phyloP scores from a whole-genome alignment of 2,329 filamentous ascomycete genomes.

The Alternaria viburni region DNA sequence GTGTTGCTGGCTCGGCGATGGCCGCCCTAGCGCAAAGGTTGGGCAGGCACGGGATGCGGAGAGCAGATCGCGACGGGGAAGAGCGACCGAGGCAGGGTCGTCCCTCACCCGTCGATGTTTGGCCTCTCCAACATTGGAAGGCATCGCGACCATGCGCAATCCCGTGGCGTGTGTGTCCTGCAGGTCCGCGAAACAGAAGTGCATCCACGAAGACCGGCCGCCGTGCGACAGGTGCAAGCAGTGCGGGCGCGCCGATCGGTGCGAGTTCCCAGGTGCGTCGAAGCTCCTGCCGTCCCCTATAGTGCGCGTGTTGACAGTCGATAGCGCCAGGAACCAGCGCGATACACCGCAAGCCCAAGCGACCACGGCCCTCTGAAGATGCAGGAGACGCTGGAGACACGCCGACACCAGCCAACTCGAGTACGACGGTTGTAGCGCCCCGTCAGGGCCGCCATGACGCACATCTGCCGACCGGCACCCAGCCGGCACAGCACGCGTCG shows the following conservation, averaged over 20 bases:
- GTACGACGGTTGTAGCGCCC: slow-evolving; percentile 13
- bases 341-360: slow-evolving; percentile 48
- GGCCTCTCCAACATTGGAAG: neutral
- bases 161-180: slow-evolving; percentile 49
- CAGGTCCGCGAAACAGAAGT: slow-evolving; percentile 49
- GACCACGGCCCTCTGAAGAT: slow-evolving; percentile 39
- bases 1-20: neutral
- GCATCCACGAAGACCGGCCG: slow-evolving; percentile 48
- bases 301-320: neutral
- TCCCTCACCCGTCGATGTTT: neutral
- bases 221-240: slow-evolving; percentile 49
- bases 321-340: slow-evolving; percentile 47
- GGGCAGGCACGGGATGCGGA: slow-evolving; percentile 5
- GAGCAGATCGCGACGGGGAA: slow-evolving; percentile 2
- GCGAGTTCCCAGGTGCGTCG: slow-evolving; percentile 25
- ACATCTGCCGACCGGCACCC: slow-evolving; percentile 33
- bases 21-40: neutral
- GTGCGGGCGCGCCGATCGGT: slow-evolving; percentile 38
- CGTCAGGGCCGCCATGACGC: slow-evolving; percentile 29
- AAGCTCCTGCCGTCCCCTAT: neutral
- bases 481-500: slow-evolving; percentile 27
- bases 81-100: neutral
- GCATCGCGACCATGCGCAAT: slow-evolving; percentile 41
- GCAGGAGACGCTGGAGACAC: slow-evolving; percentile 24
- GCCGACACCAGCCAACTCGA: slow-evolving; percentile 14